Evolutionary conservation across 1,284 basidiomycete genomes (phyloP).

Genomic region (Leccinum pseudoinsigne): DNA sequence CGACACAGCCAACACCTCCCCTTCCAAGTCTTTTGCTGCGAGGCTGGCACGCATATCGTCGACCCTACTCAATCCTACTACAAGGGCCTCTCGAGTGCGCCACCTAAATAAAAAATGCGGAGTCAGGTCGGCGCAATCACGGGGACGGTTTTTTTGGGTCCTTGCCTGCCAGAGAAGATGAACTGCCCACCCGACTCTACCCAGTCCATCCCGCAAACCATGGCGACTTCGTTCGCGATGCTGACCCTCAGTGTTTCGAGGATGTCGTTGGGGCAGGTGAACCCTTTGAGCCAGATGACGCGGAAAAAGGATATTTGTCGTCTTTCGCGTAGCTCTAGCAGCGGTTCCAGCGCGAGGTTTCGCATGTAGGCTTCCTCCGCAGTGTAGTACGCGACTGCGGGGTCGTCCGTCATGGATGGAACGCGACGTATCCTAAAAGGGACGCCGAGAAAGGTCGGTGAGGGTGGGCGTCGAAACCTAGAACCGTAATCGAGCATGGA

Average conservation of each 20-base stretch:
- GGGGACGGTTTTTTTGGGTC: not conserved
- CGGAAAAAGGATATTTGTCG: constrained; percentile 82
- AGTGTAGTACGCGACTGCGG: constrained; percentile 87
- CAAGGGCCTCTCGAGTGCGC: constrained; percentile 69
- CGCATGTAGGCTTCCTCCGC: constrained; percentile 91
- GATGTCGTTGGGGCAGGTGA: constrained; percentile 96
- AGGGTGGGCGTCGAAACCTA: constrained; percentile 90
- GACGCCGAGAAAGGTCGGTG: constrained; percentile 88
- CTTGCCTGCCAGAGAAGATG: constrained; percentile 92
- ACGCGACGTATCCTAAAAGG: constrained; percentile 89
- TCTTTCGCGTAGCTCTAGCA: constrained; percentile 78
- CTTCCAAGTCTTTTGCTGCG: no score
- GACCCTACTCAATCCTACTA: no score
- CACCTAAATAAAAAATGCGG: constrained; percentile 51
- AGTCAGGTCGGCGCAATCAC: not conserved
- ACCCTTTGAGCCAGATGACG: constrained; percentile 96
- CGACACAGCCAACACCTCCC: no score
- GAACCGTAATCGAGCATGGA: constrained; percentile 96
- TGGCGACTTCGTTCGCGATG: constrained; percentile 85
- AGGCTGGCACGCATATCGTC: no score
- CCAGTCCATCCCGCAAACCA: constrained; percentile 99
- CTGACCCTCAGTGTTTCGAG: constrained; percentile 91
- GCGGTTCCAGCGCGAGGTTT: constrained; percentile 87
- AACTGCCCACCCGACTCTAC: constrained; percentile 95
- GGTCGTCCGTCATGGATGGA: constrained; percentile 85